Conservation (phyloP, 768 basidiomycete genomes). For the Cystofilobasidium ferigula region DNA sequence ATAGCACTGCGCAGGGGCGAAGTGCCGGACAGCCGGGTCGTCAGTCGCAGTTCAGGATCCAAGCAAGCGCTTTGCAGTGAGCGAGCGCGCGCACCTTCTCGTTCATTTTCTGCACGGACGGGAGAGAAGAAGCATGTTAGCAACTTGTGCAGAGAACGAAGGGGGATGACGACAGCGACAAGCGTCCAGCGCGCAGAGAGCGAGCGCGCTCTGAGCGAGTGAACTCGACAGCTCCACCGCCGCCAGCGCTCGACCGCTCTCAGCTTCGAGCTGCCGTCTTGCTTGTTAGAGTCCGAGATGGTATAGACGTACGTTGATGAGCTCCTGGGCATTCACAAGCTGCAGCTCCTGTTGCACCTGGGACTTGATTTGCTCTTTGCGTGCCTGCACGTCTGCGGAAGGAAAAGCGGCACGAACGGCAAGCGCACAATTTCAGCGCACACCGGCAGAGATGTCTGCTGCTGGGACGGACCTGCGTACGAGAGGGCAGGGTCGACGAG, state of each 20-base stretch:
- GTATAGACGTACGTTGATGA: constrained; percentile 51
- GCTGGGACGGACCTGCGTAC: no score
- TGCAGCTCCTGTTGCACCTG: constrained; percentile 60
- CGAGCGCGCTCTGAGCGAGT: no score
- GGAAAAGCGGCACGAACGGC: no score
- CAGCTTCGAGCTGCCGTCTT: no score
- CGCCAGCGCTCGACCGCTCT: background rate
- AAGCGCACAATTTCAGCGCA: no score
- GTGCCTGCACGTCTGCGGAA: constrained; percentile 5
- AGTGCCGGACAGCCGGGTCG: no score
- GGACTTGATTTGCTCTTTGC: constrained; percentile 51
- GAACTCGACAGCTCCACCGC: no score
- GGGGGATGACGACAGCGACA: no score
- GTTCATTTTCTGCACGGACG: constrained; percentile 53
- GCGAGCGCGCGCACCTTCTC: constrained; percentile 44
- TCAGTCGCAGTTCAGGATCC: no score
- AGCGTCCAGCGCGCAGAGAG: background rate
- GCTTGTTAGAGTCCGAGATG: background rate
- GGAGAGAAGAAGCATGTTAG: background rate
- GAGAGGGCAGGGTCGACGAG: background rate
- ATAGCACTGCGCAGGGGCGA: constrained; percentile 56
- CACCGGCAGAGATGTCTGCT: no score
- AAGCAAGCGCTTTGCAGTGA: no score
- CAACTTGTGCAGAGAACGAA: no score
- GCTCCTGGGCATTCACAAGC: constrained; percentile 63